Percentiles rank a stretch among this genome's conserved stretches.
Conservation (phyloP, 2,329 filamentous ascomycete species). For the Botryotinia convoluta region DNA sequence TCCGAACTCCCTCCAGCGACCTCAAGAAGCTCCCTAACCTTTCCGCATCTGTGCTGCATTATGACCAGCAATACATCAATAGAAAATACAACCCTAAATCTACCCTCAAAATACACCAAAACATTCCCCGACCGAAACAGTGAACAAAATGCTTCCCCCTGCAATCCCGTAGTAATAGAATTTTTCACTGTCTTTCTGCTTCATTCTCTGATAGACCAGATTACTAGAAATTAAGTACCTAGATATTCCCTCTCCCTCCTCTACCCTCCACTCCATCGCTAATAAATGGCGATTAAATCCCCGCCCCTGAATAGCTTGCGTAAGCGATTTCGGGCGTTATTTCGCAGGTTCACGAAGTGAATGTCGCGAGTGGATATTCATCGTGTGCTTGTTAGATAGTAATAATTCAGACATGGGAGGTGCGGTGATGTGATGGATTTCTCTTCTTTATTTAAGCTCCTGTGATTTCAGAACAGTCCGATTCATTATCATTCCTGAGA, state of each 20-base stretch:
- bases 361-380: neutral
- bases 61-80: no score
- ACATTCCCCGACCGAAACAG: neutral
- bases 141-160: no score
- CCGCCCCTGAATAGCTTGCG: neutral
- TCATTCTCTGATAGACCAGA: neutral
- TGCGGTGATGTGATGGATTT: neutral
- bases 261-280: neutral
- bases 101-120: neutral
- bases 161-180: neutral
- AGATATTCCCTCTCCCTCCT: neutral
- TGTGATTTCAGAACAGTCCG: neutral
- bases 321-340: neutral
- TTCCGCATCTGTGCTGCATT: neutral
- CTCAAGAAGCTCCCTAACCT: neutral
- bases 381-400: neutral
- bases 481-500: neutral
- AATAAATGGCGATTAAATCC: neutral
- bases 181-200: neutral
- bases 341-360: neutral
- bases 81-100: neutral
- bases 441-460: neutral
- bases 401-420: neutral
- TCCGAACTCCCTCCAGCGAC: neutral
- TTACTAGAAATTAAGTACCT: neutral